These are phyloP conservation scores for Physcia stellaris DNA, from an alignment of 495 filamentous ascomycete species.

Conservation along the genomic window DNA sequence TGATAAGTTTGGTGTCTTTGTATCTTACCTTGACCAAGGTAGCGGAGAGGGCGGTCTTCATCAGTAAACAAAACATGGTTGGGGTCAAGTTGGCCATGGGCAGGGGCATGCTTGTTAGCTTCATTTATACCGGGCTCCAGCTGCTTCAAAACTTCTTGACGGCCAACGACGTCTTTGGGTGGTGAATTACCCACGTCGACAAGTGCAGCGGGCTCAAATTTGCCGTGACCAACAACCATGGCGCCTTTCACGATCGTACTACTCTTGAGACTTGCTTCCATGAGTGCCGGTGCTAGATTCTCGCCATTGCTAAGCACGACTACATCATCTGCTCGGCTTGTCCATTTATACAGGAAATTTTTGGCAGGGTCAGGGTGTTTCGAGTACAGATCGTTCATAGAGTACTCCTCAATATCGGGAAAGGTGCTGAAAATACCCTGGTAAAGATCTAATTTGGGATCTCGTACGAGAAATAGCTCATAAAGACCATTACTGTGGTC, in stretches of 20 bases:
- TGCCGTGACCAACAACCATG: conserved; percentile 34
- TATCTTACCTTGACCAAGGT: conserved; percentile 43
- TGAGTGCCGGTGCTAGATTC: conserved; percentile 41
- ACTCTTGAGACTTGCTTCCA: conserved; percentile 31
- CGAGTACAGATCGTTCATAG: conserved; percentile 41
- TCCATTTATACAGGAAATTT: conserved; percentile 32
- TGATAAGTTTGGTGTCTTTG: conserved; percentile 31
- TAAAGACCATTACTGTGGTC: conserved; percentile 26
- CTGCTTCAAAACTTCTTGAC: no score
- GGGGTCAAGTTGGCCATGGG: conserved; percentile 4
- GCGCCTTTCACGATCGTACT: conserved; percentile 33
- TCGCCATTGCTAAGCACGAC: conserved; percentile 48
- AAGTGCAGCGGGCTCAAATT: conserved; percentile 33
- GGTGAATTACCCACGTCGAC: conserved; percentile 33
- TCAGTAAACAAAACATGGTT: conserved; percentile 25
- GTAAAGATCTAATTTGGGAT: conserved; percentile 21
- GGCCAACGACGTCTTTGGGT: no score
- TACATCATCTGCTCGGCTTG: conserved; percentile 41
- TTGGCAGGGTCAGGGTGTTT: conserved; percentile 34
- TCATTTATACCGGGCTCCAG: conserved; percentile 26
- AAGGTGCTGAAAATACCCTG: conserved; percentile 40
- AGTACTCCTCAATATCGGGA: conserved; percentile 34
- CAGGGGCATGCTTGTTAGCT: conserved; percentile 16
- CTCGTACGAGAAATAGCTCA: conserved; percentile 33
- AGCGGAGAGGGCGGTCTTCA: conserved; percentile 27